Percentiles rank a stretch among this genome's conserved stretches.
phyloP scores from a whole-genome alignment of 2,329 filamentous ascomycete genomes.

The Cladosporium velox region DNA sequence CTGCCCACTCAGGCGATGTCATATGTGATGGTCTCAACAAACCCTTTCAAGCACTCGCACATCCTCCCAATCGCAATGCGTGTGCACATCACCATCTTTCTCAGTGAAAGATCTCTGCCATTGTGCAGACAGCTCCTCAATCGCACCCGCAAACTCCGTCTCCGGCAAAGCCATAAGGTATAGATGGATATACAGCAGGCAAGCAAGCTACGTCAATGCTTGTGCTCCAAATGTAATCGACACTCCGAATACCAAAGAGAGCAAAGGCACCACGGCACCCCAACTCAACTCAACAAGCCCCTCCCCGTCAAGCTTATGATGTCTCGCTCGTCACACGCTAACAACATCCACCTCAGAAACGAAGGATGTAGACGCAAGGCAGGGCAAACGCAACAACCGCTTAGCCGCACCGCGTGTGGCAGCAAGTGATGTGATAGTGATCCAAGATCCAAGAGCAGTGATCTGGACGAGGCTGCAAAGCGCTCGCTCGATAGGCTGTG shows the following conservation, averaged over 20 bases:
- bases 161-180: neutral
- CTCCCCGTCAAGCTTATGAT: neutral
- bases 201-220: neutral
- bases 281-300: neutral
- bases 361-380: neutral
- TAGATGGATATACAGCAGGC: neutral
- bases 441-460: neutral
- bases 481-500: neutral
- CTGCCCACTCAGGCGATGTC: neutral
- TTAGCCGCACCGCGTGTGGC: neutral
- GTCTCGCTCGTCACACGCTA: neutral
- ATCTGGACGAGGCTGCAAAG: neutral
- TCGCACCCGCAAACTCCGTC: neutral
- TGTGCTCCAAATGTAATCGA: neutral
- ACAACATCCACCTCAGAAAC: neutral
- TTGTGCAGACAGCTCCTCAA: neutral
- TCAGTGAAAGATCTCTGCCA: neutral
- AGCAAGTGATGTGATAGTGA: neutral
- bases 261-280: neutral
- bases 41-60: constrained; percentile 12
- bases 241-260: neutral
- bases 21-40: neutral
- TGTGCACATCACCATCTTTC: neutral
- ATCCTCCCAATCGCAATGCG: neutral
- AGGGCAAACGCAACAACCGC: neutral